Base-by-base conservation (phyloP, 2,329 filamentous ascomycete species). In the Botrytis porri region DNA sequence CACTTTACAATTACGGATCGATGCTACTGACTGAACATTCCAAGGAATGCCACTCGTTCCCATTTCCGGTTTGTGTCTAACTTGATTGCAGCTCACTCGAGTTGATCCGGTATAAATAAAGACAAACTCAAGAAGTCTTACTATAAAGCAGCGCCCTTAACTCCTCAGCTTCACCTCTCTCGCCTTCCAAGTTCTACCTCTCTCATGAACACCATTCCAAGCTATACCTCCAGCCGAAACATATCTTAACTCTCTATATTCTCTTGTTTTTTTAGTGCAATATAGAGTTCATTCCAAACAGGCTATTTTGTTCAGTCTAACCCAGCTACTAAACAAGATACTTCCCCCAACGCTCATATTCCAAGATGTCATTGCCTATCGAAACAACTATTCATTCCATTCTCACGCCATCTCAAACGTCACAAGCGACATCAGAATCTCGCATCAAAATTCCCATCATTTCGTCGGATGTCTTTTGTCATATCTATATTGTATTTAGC, bases 61-160 rank as follows among this genome's bases (percentile, higher is more conserved):
- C n/a, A 29, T 4, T 54, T 8, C 25, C 3, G 4, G 3, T 1
- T 29, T 29, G 6, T 29, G 1, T 29, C 14, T 18, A 3, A 29
- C 14, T 29, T 29, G 8, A 29, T 3, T 14, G 7, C 0, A 54
- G 48, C 7, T 7, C 25, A n/a, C 5, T 54, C n/a, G 25, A n/a
- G 12, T 54, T 54, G 12, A 16, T 29, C 48, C 12, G 48, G 5
- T 54, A 6, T 3, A 54, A 54, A 29, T 8, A 16, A 29, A 54
- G 25, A 54, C n/a, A 54, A n/a, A 54, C 5, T 54, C n/a, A 29
- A 29, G 14, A 18, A 4, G 18, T 54, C 51, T 29, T 54, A 16
- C n/a, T 1, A 29, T 54, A 54, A 8, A 54, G 25, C 14, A 54
- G 51, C 25, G 2, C n/a, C 51, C n/a, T 6, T 29, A 25, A 18